These are phyloP conservation scores for Combretum micranthum DNA, from an alignment of 345 rosid species.

Conservation along the genomic window DNA sequence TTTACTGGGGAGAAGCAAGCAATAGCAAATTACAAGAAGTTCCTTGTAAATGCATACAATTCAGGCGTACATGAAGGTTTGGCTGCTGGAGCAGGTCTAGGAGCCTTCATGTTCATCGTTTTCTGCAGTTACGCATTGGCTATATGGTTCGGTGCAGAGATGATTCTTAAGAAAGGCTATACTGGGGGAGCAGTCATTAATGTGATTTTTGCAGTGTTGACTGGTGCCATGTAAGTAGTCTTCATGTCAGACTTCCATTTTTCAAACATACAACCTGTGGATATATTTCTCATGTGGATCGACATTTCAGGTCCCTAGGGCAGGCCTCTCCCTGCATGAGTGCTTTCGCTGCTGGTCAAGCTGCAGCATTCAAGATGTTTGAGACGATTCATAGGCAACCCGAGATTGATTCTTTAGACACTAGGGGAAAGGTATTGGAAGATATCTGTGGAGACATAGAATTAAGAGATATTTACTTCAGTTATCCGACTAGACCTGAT, in stretches of 20 bases:
- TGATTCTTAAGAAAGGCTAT: slow-evolving; percentile 33
- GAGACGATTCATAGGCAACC: slow-evolving; percentile 69
- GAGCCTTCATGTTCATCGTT: slow-evolving; percentile 10
- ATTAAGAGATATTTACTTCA: no score
- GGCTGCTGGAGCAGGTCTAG: no score
- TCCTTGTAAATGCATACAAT: no score
- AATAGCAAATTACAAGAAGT: no score
- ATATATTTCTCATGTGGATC: not conserved
- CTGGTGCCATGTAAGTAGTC: slow-evolving; percentile 37
- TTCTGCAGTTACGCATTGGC: slow-evolving; percentile 30
- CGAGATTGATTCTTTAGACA: slow-evolving; percentile 53
- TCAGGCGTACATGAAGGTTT: no score
- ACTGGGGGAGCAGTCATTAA: slow-evolving; percentile 30
- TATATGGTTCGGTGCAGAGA: slow-evolving; percentile 38
- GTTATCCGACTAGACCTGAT: slow-evolving; percentile 72
- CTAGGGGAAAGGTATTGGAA: slow-evolving; percentile 40
- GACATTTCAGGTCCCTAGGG: slow-evolving; percentile 78
- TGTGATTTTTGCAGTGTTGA: slow-evolving; percentile 31
- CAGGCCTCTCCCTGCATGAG: slow-evolving; percentile 69
- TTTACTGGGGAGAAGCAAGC: slow-evolving; percentile 37
- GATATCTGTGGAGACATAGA: slow-evolving; percentile 70
- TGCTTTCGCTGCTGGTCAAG: slow-evolving; percentile 72
- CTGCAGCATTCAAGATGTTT: slow-evolving; percentile 77
- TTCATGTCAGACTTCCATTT: no score
- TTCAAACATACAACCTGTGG: no score